Evolutionary conservation across 192 early-diverging fungal genomes (phyloP).

Genomic region (Coemansia sp.): DNA sequence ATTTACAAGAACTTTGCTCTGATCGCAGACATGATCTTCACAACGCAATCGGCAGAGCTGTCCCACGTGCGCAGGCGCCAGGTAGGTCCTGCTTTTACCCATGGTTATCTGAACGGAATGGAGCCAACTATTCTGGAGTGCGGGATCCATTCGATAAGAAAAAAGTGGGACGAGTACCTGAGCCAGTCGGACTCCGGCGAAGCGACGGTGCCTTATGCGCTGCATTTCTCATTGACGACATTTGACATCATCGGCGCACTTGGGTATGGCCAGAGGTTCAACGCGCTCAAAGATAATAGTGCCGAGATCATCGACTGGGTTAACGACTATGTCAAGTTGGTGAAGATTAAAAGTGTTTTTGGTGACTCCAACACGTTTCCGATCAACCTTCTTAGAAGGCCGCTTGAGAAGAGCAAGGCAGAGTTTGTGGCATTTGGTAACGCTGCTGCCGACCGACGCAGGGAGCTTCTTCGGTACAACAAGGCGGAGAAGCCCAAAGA

Average conservation of each 20-base stretch:
- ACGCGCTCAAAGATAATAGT: slow-evolving; percentile 26
- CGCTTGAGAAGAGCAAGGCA: slow-evolving; percentile 14
- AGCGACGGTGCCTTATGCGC: slow-evolving; percentile 20
- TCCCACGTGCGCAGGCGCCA: slow-evolving; percentile 19
- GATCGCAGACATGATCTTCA: slow-evolving; percentile 23
- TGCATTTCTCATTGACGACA: slow-evolving; percentile 23
- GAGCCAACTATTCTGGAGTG: too few species aligned
- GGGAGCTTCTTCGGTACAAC: slow-evolving; percentile 7
- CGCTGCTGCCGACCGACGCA: slow-evolving; percentile 7
- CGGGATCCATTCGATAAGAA: slow-evolving; percentile 20
- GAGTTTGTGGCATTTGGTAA: slow-evolving; percentile 27
- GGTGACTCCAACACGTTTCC: slow-evolving; percentile 12
- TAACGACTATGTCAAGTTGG: slow-evolving; percentile 13
- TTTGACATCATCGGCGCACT: too few species aligned
- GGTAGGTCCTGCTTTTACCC: slow-evolving; percentile 32
- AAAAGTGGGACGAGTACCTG: slow-evolving; percentile 27
- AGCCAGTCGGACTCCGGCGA: neutral
- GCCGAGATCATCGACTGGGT: slow-evolving; percentile 28
- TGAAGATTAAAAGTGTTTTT: slow-evolving; percentile 4
- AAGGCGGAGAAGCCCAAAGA: slow-evolving; percentile 37
- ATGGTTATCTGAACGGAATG: slow-evolving; percentile 15
- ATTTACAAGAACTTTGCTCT: slow-evolving; percentile 28
- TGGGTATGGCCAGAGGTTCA: slow-evolving; percentile 40
- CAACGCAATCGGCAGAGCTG: slow-evolving; percentile 25
- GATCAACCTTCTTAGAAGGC: slow-evolving; percentile 2